phyloP scores from a whole-genome alignment of 208 protist genomes.

The Acanthamoeba quina region DNA sequence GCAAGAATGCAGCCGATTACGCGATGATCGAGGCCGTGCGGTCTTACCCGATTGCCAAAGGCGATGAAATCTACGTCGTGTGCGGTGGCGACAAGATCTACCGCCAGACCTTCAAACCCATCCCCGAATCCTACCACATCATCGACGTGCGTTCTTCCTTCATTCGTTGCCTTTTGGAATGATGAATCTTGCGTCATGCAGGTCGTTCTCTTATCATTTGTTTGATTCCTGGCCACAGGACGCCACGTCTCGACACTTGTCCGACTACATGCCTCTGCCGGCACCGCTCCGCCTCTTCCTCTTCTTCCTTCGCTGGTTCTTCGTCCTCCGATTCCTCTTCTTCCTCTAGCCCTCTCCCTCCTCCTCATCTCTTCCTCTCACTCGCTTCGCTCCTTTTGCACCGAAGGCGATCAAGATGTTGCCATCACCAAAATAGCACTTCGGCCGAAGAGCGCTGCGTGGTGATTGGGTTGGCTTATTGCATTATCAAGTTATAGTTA shows the following conservation, averaged over 20 bases:
- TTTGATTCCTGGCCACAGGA: neutral
- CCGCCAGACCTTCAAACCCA: neutral
- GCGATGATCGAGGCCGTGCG: neutral
- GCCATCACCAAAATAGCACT: too few species aligned
- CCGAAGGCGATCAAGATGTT: too few species aligned
- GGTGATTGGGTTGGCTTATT: too few species aligned
- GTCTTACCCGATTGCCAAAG: neutral
- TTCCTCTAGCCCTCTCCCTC: neutral
- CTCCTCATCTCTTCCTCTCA: neutral
- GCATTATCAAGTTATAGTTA: too few species aligned
- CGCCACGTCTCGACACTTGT: neutral
- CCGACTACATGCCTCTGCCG: constrained; percentile 26
- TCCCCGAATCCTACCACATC: neutral
- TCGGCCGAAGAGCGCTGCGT: too few species aligned
- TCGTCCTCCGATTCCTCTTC: constrained; percentile 8
- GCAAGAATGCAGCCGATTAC: neutral
- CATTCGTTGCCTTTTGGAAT: neutral
- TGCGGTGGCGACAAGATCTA: constrained; percentile 33
- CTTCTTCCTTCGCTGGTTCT: constrained; percentile 28
- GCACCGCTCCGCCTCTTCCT: neutral
- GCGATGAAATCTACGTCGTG: constrained; percentile 21
- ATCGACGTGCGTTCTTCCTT: neutral
- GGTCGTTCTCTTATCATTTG: neutral
- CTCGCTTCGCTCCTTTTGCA: too few species aligned
- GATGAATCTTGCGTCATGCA: too few species aligned